Percentiles rank a stretch among this genome's conserved stretches.
phyloP scores from a whole-genome alignment of 2,329 filamentous ascomycete genomes.

The Pezicula rhizophila region DNA sequence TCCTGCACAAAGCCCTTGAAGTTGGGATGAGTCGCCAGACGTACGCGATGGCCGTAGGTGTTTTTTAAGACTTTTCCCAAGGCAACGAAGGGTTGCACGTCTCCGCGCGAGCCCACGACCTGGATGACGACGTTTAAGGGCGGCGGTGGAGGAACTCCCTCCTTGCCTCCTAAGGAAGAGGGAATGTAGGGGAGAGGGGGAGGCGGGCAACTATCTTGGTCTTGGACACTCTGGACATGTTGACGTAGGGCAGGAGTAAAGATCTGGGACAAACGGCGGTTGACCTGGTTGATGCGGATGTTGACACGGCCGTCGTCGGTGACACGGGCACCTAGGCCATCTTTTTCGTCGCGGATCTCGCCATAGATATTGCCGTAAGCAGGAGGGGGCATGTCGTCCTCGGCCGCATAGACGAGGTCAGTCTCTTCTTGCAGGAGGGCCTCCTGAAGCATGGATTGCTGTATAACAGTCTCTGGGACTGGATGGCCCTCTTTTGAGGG shows the following conservation, averaged over 20 bases:
- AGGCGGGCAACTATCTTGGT: slow-evolving; percentile 38
- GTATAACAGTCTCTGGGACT: slow-evolving; percentile 13
- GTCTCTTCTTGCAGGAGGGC: slow-evolving; percentile 17
- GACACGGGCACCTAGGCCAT: slow-evolving; percentile 29
- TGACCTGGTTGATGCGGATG: slow-evolving; percentile 69
- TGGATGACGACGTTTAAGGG: slow-evolving; percentile 64
- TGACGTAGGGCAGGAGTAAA: slow-evolving; percentile 58
- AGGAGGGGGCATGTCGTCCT: slow-evolving; percentile 28
- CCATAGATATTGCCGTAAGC: slow-evolving; percentile 35
- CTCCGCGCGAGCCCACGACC: slow-evolving; percentile 64
- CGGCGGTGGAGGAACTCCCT: slow-evolving; percentile 48
- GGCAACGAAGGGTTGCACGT: slow-evolving; percentile 68
- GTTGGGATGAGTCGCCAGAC: slow-evolving; percentile 62
- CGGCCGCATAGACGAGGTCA: slow-evolving; percentile 18
- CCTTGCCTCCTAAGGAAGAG: slow-evolving; percentile 58
- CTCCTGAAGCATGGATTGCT: slow-evolving; percentile 24
- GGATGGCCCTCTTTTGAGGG: slow-evolving; percentile 14
- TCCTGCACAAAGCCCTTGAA: slow-evolving; percentile 62
- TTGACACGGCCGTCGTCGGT: slow-evolving; percentile 66
- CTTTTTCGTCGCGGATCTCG: slow-evolving; percentile 30
- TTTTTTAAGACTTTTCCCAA: slow-evolving; percentile 57
- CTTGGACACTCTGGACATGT: slow-evolving; percentile 27
- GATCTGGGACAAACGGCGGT: slow-evolving; percentile 55
- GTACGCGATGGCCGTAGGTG: slow-evolving; percentile 62
- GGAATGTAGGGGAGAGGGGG: slow-evolving; percentile 65